Evolutionary conservation across 768 basidiomycete species (phyloP), one percentile per base, ranked within the genome.

Genomic region (Rhizopogon roseolus): DNA sequence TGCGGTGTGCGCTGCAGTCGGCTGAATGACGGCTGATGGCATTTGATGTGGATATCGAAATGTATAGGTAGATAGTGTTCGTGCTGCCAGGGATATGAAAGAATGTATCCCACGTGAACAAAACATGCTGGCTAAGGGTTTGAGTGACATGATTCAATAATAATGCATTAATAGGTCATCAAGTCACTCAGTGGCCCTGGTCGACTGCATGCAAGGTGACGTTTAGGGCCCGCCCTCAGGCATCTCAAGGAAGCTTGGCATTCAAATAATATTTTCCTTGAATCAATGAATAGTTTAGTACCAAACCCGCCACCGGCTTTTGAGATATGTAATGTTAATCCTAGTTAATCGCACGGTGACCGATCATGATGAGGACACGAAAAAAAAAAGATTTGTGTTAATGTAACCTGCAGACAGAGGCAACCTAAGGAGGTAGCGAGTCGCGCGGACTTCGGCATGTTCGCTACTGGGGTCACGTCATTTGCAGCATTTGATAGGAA

Each of bases 1-100:
- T 6, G 54, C 54, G 4, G 40, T 55, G 41, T 55, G 54, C 17
- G 46, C 19, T 36, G 46, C 34, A 14, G 46, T 48, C 46, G 46
- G 46, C 46, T 48, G 46, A 19, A 48, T 48, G 46, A 48, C 22
- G 19, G 34, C 34, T 34, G 19, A 48, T 17, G 46, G 19, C 46
- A 48, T 48, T 16, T 36, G 19, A 16, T 48, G 14, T 25, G 32
- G 9, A 11, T 36, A n/a, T 48, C 34, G 34, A 25, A 14, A 19
- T 36, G 46, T 32, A 22, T 36, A 48, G 5, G 46, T 48, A 11
- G 34, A 36, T 34, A 48, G 22, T 10, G 34, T 16, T 22, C 46
- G 46, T 9, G 19, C 34, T 19, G 13, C 46, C 14, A 36, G 14
- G 29, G 46, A 45, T 54, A 36, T 27, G 19, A 41, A 29, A 36